phyloP scores from a whole-genome alignment of 768 basidiomycete genomes.

The Cystoderma amianthinum region DNA sequence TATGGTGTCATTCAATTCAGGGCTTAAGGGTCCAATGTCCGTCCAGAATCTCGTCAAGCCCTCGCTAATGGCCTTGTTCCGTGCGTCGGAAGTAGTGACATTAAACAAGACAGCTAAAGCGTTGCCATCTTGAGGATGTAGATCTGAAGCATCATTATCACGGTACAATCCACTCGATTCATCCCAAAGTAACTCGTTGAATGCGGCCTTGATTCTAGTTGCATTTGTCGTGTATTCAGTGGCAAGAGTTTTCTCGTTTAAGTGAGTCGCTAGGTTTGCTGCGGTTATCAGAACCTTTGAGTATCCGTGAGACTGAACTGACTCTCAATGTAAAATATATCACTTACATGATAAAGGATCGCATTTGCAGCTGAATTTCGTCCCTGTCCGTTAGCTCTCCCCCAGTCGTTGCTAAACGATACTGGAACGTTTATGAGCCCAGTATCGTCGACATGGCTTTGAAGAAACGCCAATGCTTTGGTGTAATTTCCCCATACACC shows the following conservation, averaged over 20 bases:
- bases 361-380: conserved; percentile 43
- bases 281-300: conserved; percentile 27
- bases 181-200: conserved; percentile 39
- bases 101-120: conserved; percentile 41
- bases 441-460: conserved; percentile 31
- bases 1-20: conserved; percentile 44
- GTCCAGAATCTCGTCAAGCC: conserved; percentile 43
- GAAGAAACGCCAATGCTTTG: conserved; percentile 27
- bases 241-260: conserved; percentile 17
- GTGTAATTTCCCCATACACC: conserved; percentile 39
- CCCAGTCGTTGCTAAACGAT: conserved; percentile 43
- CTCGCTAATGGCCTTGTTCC: conserved; percentile 32
- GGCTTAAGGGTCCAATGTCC: conserved; percentile 36
- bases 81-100: conserved; percentile 27
- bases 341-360: conserved; percentile 27
- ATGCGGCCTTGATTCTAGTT: conserved; percentile 29
- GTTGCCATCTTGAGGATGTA: conserved; percentile 45
- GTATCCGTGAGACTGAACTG: too few species aligned
- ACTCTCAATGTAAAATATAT: too few species aligned
- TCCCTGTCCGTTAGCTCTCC: conserved; percentile 35
- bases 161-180: conserved; percentile 33
- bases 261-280: conserved; percentile 23
- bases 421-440: conserved; percentile 31
- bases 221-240: conserved; percentile 22
- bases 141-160: conserved; percentile 33